These are phyloP conservation scores for Pleurozium schreberi DNA, from an alignment of 225 moss, liverwort and hornwort genomes.

Conservation along the genomic window DNA sequence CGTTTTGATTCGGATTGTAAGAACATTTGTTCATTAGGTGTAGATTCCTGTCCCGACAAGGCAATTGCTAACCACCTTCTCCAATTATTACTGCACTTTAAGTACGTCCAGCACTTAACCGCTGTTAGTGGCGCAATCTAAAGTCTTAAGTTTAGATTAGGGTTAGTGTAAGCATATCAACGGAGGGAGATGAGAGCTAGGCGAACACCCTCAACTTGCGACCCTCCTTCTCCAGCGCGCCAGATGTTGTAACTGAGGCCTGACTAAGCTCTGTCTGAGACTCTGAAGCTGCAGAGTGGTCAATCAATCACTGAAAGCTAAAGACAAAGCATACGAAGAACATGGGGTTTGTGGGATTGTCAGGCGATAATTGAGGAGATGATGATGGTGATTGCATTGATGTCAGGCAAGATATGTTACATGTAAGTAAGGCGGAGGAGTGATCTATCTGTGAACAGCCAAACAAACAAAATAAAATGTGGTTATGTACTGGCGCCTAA, in stretches of 20 bases:
- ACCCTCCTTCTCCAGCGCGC: neutral
- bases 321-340: constrained; percentile 10
- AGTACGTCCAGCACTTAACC: neutral
- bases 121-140: neutral
- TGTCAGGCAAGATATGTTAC: constrained; percentile 12
- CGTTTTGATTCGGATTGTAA: neutral
- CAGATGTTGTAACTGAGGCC: neutral
- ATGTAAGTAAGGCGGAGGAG: neutral
- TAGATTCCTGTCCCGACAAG: neutral
- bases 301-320: constrained; percentile 17
- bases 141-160: neutral
- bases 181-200: neutral
- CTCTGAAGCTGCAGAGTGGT: constrained; percentile 3
- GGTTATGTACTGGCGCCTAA: neutral
- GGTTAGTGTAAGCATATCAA: neutral
- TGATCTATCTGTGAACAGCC: neutral
- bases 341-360: constrained; percentile 18
- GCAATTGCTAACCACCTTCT: neutral
- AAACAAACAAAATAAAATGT: neutral
- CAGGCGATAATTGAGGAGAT: constrained; percentile 20
- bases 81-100: constrained; percentile 5
- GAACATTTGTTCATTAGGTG: neutral
- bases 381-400: constrained; percentile 7
- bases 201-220: neutral
- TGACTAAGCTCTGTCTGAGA: neutral